These are phyloP conservation scores for Parathielavia appendiculata DNA, from an alignment of 495 filamentous ascomycete genomes.

Conservation along the genomic window DNA sequence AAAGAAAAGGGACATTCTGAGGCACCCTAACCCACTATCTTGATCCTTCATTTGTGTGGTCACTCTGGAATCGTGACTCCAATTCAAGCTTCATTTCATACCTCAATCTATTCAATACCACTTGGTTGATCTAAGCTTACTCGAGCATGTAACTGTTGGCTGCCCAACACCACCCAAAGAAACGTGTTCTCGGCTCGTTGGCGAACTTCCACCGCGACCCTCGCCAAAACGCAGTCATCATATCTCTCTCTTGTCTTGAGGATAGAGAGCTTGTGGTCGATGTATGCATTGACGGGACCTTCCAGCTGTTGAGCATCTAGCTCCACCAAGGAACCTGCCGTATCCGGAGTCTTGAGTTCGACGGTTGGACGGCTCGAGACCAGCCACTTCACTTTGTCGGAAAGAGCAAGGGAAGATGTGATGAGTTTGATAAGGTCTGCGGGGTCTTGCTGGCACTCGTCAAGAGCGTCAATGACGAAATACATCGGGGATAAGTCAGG, in stretches of 20 bases:
- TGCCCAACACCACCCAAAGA: too few species aligned
- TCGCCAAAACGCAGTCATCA: constrained; percentile 19
- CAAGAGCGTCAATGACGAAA: constrained; percentile 37
- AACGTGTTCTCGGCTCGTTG: constrained; percentile 32
- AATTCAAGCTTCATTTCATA: too few species aligned
- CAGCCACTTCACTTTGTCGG: constrained; percentile 35
- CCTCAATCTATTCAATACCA: too few species aligned
- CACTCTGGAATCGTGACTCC: too few species aligned
- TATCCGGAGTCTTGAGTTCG: constrained; percentile 23
- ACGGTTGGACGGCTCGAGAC: constrained; percentile 31
- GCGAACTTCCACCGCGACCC: constrained; percentile 12
- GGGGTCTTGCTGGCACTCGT: constrained; percentile 12
- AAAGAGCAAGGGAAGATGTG: constrained; percentile 15
- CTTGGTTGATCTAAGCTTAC: too few species aligned
- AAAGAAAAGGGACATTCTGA: too few species aligned
- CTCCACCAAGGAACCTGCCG: constrained; percentile 27
- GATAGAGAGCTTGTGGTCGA: constrained; percentile 32
- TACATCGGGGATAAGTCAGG: constrained; percentile 24
- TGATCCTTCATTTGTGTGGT: too few species aligned
- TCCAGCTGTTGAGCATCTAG: constrained; percentile 16
- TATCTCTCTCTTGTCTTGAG: constrained; percentile 12
- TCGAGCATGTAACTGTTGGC: too few species aligned
- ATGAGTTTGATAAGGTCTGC: constrained; percentile 19
- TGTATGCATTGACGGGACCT: constrained; percentile 26
- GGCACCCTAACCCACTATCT: too few species aligned